phyloP scores from a whole-genome alignment of 106 monocot species.

The Xerophyta viscosa region DNA sequence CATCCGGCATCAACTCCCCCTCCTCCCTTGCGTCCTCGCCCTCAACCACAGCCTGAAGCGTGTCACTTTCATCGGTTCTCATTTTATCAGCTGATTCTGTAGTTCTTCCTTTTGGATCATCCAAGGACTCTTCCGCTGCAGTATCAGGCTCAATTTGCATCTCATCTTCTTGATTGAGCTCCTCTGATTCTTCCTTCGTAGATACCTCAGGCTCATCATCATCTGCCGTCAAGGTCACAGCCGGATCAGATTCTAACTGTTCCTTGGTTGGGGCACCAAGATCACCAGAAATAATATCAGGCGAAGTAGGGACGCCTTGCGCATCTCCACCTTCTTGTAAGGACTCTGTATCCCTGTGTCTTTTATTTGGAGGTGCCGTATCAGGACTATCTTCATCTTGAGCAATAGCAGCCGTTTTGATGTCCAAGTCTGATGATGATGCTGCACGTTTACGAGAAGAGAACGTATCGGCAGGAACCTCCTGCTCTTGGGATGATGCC shows the following conservation, averaged over 20 bases:
- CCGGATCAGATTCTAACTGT: slow-evolving; percentile 28
- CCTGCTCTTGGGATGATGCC: slow-evolving; percentile 28
- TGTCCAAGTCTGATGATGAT: slow-evolving; percentile 22
- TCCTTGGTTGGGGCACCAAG: slow-evolving; percentile 16
- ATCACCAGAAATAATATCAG: slow-evolving; percentile 13
- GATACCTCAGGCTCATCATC: slow-evolving; percentile 15
- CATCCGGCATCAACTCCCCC: slow-evolving; percentile 50
- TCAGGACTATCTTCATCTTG: slow-evolving; percentile 26
- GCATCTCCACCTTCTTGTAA: slow-evolving; percentile 16
- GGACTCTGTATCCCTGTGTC: slow-evolving; percentile 25
- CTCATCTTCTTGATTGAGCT: slow-evolving; percentile 21
- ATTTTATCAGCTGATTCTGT: slow-evolving; percentile 18
- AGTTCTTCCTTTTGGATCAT: slow-evolving; percentile 10
- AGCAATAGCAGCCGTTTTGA: slow-evolving; percentile 19
- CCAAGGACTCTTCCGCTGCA: slow-evolving; percentile 17
- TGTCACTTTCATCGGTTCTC: slow-evolving; percentile 32
- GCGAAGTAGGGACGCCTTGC: slow-evolving; percentile 4
- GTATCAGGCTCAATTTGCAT: slow-evolving; percentile 26
- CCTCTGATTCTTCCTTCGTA: slow-evolving; percentile 33
- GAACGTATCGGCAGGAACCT: slow-evolving; percentile 11
- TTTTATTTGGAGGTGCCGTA: slow-evolving; percentile 38
- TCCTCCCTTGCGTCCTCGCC: slow-evolving; percentile 58
- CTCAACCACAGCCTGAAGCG: slow-evolving; percentile 14
- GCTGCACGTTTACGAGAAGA: slow-evolving; percentile 35
- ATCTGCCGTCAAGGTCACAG: slow-evolving; percentile 10